Percentiles rank a stretch among this genome's conserved stretches.
These are phyloP conservation scores for Nitzschia sp. DNA, from an alignment of 108 stramenopile genomes.

Conservation along the genomic window DNA sequence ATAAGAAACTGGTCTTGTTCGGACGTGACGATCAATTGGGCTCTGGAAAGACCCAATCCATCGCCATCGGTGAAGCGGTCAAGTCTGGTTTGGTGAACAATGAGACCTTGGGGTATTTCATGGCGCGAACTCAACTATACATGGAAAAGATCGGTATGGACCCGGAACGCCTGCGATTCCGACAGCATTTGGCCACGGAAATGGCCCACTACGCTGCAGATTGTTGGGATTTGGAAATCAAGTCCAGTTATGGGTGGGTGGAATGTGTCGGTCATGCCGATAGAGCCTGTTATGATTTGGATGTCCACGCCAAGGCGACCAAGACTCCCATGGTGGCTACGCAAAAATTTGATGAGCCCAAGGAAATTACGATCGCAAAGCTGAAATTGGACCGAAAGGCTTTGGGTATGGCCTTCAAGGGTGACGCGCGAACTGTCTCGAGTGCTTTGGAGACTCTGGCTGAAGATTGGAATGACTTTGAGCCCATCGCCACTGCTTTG, in stretches of 20 bases:
- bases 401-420: slow-evolving; percentile 91
- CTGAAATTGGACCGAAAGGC: slow-evolving; percentile 89
- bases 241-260: slow-evolving; percentile 97
- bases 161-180: slow-evolving; percentile 89
- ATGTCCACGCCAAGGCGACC: slow-evolving; percentile 94
- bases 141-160: slow-evolving; percentile 98
- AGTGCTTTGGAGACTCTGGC: slow-evolving; percentile 91
- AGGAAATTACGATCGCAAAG: slow-evolving; percentile 84
- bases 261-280: slow-evolving; percentile 99
- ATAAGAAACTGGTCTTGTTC: slow-evolving; percentile 88
- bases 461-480: slow-evolving; percentile 89
- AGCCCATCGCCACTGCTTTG: slow-evolving; percentile 86
- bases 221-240: slow-evolving; percentile 99
- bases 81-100: slow-evolving; percentile 94
- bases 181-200: slow-evolving; percentile 99
- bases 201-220: slow-evolving; percentile 99
- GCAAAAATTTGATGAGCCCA: slow-evolving; percentile 77
- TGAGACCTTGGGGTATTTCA: slow-evolving; percentile 99
- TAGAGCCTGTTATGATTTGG: slow-evolving; percentile 98
- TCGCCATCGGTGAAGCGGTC: slow-evolving; percentile 93
- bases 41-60: slow-evolving; percentile 90
- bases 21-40: slow-evolving; percentile 96
- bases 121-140: slow-evolving; percentile 98
- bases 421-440: slow-evolving; percentile 90
- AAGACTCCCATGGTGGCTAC: slow-evolving; percentile 95